Evolutionary conservation across 2,329 filamentous ascomycete genomes (phyloP).

Genomic region (Tolypocladium tropicale): DNA sequence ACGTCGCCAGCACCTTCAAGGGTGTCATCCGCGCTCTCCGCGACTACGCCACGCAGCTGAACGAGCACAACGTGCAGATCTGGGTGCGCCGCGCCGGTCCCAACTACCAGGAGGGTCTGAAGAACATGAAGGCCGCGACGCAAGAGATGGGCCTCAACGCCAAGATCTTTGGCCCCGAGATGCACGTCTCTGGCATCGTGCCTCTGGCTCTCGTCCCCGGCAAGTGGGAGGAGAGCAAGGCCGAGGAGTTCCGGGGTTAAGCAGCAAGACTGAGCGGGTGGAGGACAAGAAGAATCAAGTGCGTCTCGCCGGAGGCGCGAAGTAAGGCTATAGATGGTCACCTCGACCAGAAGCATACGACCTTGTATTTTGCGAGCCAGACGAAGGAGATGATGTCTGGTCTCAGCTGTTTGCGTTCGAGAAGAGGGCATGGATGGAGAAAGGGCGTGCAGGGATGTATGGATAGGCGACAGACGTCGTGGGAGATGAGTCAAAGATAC

Average conservation of each 20-base stretch:
- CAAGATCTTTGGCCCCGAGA: constrained; percentile 62
- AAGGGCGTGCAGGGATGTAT: neutral
- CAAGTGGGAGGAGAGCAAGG: constrained; percentile 50
- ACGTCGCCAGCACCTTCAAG: constrained; percentile 98
- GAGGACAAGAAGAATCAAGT: neutral
- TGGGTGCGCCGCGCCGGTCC: constrained; percentile 83
- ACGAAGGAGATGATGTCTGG: constrained; percentile 10
- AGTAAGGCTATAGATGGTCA: constrained; percentile 8
- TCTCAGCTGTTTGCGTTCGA: neutral
- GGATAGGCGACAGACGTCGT: constrained; percentile 1
- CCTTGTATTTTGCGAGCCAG: constrained; percentile 25
- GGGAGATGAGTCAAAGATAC: neutral
- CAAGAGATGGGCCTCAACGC: constrained; percentile 76
- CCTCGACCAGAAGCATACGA: constrained; percentile 12
- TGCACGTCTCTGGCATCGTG: constrained; percentile 97
- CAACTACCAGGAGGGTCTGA: constrained; percentile 99
- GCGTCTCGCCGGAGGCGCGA: neutral
- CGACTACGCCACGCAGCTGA: constrained; percentile 74
- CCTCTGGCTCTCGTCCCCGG: constrained; percentile 71
- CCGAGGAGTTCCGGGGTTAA: constrained; percentile 52
- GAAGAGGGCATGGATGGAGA: constrained; percentile 1
- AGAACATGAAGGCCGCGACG: constrained; percentile 98
- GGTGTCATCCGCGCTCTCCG: constrained; percentile 94
- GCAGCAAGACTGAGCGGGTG: neutral
- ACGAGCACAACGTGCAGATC: constrained; percentile 96